These are phyloP conservation scores for Quercus lobata DNA, from an alignment of 331 rosid species.

Conservation along the genomic window DNA sequence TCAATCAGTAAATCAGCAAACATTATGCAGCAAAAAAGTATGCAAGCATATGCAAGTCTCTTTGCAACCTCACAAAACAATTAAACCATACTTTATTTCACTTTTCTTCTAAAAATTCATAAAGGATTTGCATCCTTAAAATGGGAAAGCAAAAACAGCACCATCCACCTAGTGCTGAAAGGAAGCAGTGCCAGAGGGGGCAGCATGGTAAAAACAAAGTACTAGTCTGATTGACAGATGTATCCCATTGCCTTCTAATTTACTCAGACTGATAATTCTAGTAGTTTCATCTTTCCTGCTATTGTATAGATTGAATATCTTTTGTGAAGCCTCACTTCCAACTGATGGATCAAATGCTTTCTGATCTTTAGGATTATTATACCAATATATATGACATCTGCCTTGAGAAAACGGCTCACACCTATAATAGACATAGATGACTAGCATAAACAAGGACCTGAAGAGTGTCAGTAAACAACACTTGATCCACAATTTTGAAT, in stretches of 20 bases:
- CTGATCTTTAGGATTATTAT: neutral
- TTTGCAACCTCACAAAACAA: conserved; percentile 9
- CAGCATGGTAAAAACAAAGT: neutral
- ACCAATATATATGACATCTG: neutral
- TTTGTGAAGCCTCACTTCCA: conserved; percentile 10
- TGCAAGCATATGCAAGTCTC: neutral
- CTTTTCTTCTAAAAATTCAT: conserved; percentile 5
- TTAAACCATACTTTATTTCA: neutral
- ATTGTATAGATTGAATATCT: neutral
- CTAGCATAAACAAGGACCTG: neutral
- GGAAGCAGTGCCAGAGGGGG: neutral
- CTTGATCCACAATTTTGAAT: too few relatives aligned
- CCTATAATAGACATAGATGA: neutral
- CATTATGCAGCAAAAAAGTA: conserved; percentile 14
- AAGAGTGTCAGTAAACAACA: neutral
- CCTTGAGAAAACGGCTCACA: neutral
- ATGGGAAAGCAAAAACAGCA: neutral
- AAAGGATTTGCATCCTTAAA: neutral
- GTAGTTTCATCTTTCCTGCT: neutral
- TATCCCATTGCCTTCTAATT: neutral
- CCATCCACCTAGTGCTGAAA: neutral
- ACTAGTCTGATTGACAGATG: conserved; percentile 3
- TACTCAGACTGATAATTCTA: neutral
- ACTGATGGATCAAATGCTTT: neutral
- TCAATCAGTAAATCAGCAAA: conserved; percentile 18